Percentiles rank a stretch among this genome's conserved stretches.
These are phyloP conservation scores for Mikania micrantha DNA, from an alignment of 129 eudicot genomes.

Conservation along the genomic window DNA sequence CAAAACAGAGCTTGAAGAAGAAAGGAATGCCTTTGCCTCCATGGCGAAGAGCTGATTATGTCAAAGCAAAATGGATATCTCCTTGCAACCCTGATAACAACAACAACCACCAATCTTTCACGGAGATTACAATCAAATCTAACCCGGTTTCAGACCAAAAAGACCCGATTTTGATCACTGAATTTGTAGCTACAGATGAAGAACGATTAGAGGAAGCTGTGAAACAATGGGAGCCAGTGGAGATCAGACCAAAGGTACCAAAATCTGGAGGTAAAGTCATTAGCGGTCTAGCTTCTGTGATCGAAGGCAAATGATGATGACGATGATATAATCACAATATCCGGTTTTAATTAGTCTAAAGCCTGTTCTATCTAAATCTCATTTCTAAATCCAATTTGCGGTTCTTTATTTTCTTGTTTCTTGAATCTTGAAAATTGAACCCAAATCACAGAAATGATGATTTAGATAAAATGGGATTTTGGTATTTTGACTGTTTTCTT, in stretches of 20 bases:
- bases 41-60: conserved; percentile 89
- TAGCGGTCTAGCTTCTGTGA: conserved; percentile 60
- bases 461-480: conserved; percentile 25
- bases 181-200: conserved; percentile 6
- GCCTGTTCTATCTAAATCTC: not conserved
- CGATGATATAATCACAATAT: conserved; percentile 1
- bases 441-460: conserved; percentile 11
- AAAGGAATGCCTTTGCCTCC: conserved; percentile 92
- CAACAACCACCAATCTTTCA: not conserved
- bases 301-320: conserved; percentile 34
- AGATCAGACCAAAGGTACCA: conserved; percentile 33
- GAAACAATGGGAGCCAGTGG: conserved; percentile 37
- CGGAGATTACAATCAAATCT: not conserved
- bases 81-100: conserved; percentile 31
- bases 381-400: conserved; percentile 17
- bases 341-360: conserved; percentile 8
- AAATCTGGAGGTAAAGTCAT: conserved; percentile 37
- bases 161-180: conserved; percentile 10
- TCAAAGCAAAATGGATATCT: conserved; percentile 85
- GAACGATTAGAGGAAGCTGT: conserved; percentile 3
- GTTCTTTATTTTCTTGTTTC: conserved; percentile 16
- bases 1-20: conserved; percentile 71
- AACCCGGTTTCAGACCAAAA: conserved; percentile 10
- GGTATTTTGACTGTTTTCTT: conserved; percentile 25
- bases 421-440: conserved; percentile 20